Base-by-base conservation (phyloP, 2,329 filamentous ascomycete genomes). In the Pseudohalonectria lignicola region DNA sequence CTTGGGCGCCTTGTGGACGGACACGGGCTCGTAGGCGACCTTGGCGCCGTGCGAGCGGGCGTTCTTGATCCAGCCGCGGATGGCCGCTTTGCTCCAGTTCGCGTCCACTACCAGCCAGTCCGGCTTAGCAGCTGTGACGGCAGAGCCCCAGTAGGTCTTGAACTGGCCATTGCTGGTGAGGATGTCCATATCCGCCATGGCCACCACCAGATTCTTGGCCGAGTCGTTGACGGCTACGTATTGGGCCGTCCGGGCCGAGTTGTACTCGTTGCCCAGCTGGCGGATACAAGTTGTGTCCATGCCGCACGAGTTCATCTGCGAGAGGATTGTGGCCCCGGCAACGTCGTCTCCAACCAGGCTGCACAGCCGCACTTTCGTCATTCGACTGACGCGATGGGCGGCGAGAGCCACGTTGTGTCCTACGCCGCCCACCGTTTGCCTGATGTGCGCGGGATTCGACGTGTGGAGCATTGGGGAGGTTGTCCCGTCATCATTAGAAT, bases 141-240 rank as follows among this genome's bases (percentile, higher is more conserved):
- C 63, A 1, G 75, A 68, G 36, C 70, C 67, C 79, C 81, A 86
- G 46, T 71, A 62, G 8, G 65, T 55, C 0, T 67, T 57, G 43
- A 73, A 70, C 1, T 66, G 64, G 43, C 70, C 62, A 15, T 71
- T 62, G 13, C 61, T 53, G n/a, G 77, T 71, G 34, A 94, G 74
- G 49, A 94, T 90, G 39, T 69, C 74, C 87, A 96, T 95, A 54
- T 96, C 92, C 4, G 90, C 88, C 86, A 95, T 94, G 33, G 87
- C 90, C 45, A 95, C 61, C n/a, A 88, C 71, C 3, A 98, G 74
- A 45, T 88, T 82, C 56, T 87, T 93, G 42, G 81, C 76, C 1
- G 67, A 67, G 52, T 93, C 84, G 54, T 96, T 98, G 46, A 96
- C 67, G 13, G 90, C 83, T 3, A 96, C 75, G 55, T 96, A 96